Percentiles rank a stretch among this genome's conserved stretches.
phyloP scores from a whole-genome alignment of 1,139 yeast genomes.

The Yamadazyma diospyri region DNA sequence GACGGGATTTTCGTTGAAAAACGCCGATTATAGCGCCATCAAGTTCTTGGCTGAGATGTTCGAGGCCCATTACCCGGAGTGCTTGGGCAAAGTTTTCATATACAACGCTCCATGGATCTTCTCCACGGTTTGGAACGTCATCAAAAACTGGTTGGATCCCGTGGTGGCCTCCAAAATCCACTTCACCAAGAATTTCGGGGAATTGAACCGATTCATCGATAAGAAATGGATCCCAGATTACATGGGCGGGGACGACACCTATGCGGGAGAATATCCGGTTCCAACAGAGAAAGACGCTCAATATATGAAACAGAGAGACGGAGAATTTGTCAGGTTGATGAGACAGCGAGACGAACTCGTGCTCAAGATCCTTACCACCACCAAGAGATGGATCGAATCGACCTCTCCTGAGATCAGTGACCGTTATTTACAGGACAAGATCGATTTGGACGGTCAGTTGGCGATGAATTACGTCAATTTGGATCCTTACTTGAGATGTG shows the following conservation, averaged over 20 bases:
- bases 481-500: conserved; percentile 40
- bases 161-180: conserved; percentile 43
- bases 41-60: conserved; percentile 44
- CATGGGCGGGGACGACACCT: conserved; percentile 37
- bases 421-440: conserved; percentile 37
- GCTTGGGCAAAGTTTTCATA: conserved; percentile 37
- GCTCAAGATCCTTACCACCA: conserved; percentile 31
- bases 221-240: conserved; percentile 33
- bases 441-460: conserved; percentile 26
- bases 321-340: conserved; percentile 23
- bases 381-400: conserved; percentile 40
- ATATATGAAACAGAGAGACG: conserved; percentile 26
- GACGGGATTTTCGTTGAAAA: conserved; percentile 44
- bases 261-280: conserved; percentile 24
- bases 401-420: conserved; percentile 40
- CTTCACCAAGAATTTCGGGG: conserved; percentile 37
- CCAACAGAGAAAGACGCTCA: conserved; percentile 28
- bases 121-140: conserved; percentile 44
- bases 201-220: conserved; percentile 31
- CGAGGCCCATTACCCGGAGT: conserved; percentile 50
- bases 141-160: conserved; percentile 47
- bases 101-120: conserved; percentile 52
- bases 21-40: conserved; percentile 43
- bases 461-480: conserved; percentile 32
- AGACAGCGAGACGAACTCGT: conserved; percentile 32